Evolutionary conservation across 208 protist genomes (phyloP).

Genomic region (Novymonas esmeraldas): DNA sequence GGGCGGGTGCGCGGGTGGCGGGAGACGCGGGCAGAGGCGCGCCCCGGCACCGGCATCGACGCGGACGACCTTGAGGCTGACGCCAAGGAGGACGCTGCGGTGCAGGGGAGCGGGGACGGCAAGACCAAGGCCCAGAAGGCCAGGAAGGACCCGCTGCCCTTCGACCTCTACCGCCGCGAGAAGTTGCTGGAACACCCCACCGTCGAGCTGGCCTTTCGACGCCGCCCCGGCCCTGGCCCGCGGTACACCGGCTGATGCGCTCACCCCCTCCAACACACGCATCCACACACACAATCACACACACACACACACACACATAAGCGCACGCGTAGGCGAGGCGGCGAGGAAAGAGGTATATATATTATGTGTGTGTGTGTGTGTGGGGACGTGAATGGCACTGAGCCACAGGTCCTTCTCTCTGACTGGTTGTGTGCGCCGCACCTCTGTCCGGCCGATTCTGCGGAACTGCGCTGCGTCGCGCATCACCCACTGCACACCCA

Average conservation of each 20-base stretch:
- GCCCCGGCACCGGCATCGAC: constrained; percentile 64
- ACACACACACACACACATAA: too few relatives aligned
- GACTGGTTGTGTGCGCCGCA: too few relatives aligned
- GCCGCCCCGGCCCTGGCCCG: constrained; percentile 53
- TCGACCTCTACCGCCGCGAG: constrained; percentile 57
- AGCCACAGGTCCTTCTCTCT: too few relatives aligned
- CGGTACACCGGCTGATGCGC: constrained; percentile 71
- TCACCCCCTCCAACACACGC: too few relatives aligned
- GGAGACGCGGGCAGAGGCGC: constrained; percentile 31
- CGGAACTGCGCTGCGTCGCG: too few relatives aligned
- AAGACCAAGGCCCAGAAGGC: not conserved
- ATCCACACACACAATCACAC: too few relatives aligned
- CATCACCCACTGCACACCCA: too few relatives aligned
- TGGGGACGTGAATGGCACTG: too few relatives aligned
- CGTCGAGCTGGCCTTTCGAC: constrained; percentile 59
- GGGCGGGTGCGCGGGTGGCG: constrained; percentile 30
- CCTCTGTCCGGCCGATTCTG: too few relatives aligned
- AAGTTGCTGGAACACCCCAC: constrained; percentile 77
- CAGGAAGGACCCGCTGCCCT: constrained; percentile 30
- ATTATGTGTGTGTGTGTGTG: too few relatives aligned
- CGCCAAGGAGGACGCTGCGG: constrained; percentile 27
- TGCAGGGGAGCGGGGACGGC: not conserved
- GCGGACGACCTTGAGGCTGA: constrained; percentile 63
- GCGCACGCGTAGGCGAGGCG: too few relatives aligned
- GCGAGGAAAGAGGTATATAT: too few relatives aligned